Evolutionary conservation across 164 flowering plant genomes (phyloP).

Genomic region (Magnolia sinica): DNA sequence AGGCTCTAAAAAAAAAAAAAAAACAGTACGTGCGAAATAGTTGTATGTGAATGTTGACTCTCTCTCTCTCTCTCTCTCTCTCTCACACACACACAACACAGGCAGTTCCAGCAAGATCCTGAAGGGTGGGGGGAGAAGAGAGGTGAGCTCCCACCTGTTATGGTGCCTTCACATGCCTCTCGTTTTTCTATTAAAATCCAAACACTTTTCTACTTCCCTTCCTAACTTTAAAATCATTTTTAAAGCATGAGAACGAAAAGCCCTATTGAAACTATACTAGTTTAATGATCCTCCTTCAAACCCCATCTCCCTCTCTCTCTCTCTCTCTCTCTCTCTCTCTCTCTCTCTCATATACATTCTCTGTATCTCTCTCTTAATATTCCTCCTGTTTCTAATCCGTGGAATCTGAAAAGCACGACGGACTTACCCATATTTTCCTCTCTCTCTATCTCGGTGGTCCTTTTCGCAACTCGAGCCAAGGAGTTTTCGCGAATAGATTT

Average conservation of each 20-base stretch:
- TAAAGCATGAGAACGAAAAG: neutral
- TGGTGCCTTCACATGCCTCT: neutral
- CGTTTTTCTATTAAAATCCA: neutral
- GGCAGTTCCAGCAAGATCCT: too few species aligned
- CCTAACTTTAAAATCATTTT: neutral
- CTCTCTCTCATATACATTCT: too few species aligned
- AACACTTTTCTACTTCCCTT: neutral
- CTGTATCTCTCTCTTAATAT: too few species aligned
- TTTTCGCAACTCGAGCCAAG: neutral
- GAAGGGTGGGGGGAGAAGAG: neutral
- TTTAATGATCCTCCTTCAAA: neutral
- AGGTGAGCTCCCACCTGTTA: neutral
- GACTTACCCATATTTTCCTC: neutral
- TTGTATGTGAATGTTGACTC: too few species aligned
- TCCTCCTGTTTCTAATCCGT: neutral
- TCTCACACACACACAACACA: too few species aligned
- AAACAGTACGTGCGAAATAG: too few species aligned
- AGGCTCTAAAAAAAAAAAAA: too few species aligned
- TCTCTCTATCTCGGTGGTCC: neutral
- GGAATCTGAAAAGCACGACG: neutral
- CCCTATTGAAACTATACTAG: neutral
- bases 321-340: neutral
- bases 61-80: too few species aligned
- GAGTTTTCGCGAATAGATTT: neutral
- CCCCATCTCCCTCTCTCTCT: neutral